phyloP scores from a whole-genome alignment of 2,329 filamentous ascomycete species.

The Diaporthe ampelina region DNA sequence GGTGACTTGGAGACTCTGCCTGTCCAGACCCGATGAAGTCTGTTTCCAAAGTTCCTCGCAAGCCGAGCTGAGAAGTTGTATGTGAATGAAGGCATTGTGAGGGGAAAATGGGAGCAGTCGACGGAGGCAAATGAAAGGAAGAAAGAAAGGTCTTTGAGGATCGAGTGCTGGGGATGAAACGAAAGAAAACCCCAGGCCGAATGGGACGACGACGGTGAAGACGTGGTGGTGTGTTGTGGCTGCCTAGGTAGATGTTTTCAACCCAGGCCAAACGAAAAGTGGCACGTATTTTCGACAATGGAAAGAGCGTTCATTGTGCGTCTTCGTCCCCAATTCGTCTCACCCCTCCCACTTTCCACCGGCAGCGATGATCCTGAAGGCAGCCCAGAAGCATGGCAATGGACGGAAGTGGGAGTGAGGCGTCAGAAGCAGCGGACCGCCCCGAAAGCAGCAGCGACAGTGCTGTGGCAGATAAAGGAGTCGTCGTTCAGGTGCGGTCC shows the following conservation, averaged over 20 bases:
- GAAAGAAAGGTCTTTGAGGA: constrained; percentile 25
- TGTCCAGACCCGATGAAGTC: constrained; percentile 22
- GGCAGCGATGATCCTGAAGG: constrained; percentile 13
- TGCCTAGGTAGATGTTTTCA: neutral
- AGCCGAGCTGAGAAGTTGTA: constrained; percentile 30
- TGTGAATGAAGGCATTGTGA: constrained; percentile 34
- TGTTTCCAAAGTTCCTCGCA: constrained; percentile 13
- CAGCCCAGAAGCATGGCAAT: constrained; percentile 28
- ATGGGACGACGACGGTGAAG: neutral
- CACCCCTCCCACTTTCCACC: constrained; percentile 10
- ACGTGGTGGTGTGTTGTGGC: neutral
- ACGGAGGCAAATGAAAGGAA: neutral
- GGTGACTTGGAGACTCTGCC: constrained; percentile 34
- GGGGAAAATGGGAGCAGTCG: neutral
- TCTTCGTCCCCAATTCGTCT: constrained; percentile 18
- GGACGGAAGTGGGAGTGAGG: constrained; percentile 15
- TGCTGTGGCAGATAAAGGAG: constrained; percentile 15
- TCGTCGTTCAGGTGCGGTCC: neutral
- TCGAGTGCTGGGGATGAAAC: neutral
- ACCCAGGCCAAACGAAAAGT: neutral
- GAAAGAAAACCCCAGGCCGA: constrained; percentile 16
- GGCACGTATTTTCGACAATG: constrained; percentile 27
- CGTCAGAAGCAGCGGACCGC: constrained; percentile 2
- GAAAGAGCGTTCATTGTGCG: neutral
- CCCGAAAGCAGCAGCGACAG: constrained; percentile 6